Evolutionary conservation across 2,329 filamentous ascomycete genomes (phyloP).

Genomic region (Metarhizium anisopliae): DNA sequence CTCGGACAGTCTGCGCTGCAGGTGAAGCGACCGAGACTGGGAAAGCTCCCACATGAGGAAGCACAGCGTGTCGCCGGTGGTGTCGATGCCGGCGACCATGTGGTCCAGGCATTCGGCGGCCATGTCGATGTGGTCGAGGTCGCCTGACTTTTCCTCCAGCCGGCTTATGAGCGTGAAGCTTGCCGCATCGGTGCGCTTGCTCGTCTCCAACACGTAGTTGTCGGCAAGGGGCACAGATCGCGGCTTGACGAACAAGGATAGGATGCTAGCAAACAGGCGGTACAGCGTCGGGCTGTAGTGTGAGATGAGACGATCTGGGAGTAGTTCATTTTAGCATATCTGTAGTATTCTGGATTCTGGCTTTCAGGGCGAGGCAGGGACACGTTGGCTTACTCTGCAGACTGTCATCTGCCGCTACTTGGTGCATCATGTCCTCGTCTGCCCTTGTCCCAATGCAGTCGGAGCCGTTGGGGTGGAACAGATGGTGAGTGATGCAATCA

Average conservation of each 20-base stretch:
- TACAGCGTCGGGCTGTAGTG: conserved; percentile 48
- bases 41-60: conserved; percentile 67
- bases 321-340: conserved; percentile 7
- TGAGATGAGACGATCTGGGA: conserved; percentile 46
- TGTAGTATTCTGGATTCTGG: not conserved
- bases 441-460: conserved; percentile 44
- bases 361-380: not conserved
- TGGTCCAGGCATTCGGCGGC: conserved; percentile 64
- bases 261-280: conserved; percentile 33
- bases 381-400: conserved; percentile 43
- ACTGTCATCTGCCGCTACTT: conserved; percentile 59
- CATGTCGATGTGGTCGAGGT: conserved; percentile 43
- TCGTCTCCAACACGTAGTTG: conserved; percentile 46
- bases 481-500: conserved; percentile 58
- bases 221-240: conserved; percentile 51
- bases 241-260: conserved; percentile 42
- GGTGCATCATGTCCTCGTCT: conserved; percentile 59
- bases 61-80: conserved; percentile 59
- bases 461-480: conserved; percentile 59
- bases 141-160: conserved; percentile 40
- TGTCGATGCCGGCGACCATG: conserved; percentile 64
- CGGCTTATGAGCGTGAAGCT: conserved; percentile 50
- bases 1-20: conserved; percentile 42
- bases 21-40: conserved; percentile 39
- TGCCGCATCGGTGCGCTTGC: conserved; percentile 34